Base-by-base conservation (phyloP, 1,139 yeast genomes). In the Kurtzmaniella quercitrusa region DNA sequence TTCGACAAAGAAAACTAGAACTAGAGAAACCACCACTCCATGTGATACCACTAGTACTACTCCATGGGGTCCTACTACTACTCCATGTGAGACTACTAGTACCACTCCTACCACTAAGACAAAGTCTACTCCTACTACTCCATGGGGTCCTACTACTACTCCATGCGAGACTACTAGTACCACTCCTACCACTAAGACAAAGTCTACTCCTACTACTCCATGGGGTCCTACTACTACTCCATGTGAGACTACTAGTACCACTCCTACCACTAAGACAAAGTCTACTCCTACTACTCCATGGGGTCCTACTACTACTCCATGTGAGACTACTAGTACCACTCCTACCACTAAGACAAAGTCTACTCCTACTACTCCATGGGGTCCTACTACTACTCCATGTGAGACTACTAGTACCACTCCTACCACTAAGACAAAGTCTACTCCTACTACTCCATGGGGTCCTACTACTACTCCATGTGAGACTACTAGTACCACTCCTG, bases 201-300 rank as follows among this genome's bases (percentile, higher is more conserved):
- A 47, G 12, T 22, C 43, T 26, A 36, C 20, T 2, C 33, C 46
- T 14, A 33, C 33, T 16, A 17, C 40, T 35, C 30, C 41, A 20
- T 28, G 40, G 3, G 39, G 43, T 7, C 20, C 41, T 19, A 41
- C 47, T 19, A 20, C 33, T 8, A 14, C 40, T 3, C 34, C 34
- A 30, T 30, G 16, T 30, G 18, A 30, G 34, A 30, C 18, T 14
- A 12, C 11, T 15, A 17, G 44, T 23, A 22, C 23, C 15, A 33
- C 34, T 3, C 30, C 45, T 21, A 41, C 49, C 14, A 21, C 43
- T 28, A 36, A 23, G 2, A 35, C 46, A n/a, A n/a, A n/a, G n/a
- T n/a, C n/a, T n/a, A n/a, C n/a, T n/a, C n/a, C n/a, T 14, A 33
- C 33, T 16, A 17, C 40, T 35, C 30, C 41, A 20, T 28, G 40